phyloP scores from a whole-genome alignment of 148 eudicot genomes.

The Fagopyrum homotropicum region DNA sequence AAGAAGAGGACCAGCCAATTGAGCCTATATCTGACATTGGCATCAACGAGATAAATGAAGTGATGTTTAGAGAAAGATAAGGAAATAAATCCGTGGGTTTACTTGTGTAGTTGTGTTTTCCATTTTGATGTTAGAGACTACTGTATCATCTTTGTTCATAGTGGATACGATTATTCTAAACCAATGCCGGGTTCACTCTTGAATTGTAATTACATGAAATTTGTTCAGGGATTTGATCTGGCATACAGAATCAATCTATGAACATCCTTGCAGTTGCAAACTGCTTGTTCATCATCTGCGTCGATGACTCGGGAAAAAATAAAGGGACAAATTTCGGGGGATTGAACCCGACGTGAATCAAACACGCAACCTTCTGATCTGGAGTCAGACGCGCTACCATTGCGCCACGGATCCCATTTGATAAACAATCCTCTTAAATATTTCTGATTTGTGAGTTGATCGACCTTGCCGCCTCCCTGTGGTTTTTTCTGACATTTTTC shows the following conservation, averaged over 20 bases:
- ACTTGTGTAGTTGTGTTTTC: neutral
- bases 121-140: too few species aligned
- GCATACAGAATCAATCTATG: too few species aligned
- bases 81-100: neutral
- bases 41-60: slow-evolving; percentile 50
- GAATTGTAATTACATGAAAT: too few species aligned
- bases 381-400: slow-evolving; percentile 10
- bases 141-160: neutral
- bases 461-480: too few species aligned
- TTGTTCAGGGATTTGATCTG: too few species aligned
- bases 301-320: too few species aligned
- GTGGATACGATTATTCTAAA: neutral
- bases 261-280: too few species aligned
- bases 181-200: too few species aligned
- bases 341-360: slow-evolving; percentile 11
- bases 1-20: slow-evolving; percentile 60
- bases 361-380: slow-evolving; percentile 13
- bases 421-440: neutral
- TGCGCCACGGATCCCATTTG: slow-evolving; percentile 6
- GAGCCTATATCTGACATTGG: slow-evolving; percentile 80
- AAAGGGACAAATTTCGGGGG: neutral
- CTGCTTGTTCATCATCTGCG: too few species aligned
- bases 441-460: too few species aligned
- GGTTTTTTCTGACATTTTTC: too few species aligned
- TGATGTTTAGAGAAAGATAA: slow-evolving; percentile 38